Conservation (phyloP, 2,329 filamentous ascomycete genomes). For the Sporothrix variecibatus region DNA sequence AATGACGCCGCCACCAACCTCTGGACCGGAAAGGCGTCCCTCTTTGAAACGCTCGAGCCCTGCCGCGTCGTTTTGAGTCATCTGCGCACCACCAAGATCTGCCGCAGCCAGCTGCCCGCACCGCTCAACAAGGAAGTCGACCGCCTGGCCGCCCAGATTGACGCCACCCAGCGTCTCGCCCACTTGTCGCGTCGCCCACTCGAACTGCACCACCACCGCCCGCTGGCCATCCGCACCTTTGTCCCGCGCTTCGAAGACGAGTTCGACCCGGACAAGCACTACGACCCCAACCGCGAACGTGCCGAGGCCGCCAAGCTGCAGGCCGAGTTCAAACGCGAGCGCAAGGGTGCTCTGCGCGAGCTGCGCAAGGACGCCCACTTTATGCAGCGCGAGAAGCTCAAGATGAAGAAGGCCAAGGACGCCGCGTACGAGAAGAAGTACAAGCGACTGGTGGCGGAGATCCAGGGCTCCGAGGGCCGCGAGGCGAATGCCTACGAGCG, state of each 20-base stretch:
- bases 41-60: slow-evolving; percentile 76
- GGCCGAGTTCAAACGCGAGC: slow-evolving; percentile 90
- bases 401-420: slow-evolving; percentile 91
- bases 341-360: slow-evolving; percentile 92
- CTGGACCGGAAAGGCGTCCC: slow-evolving; percentile 74
- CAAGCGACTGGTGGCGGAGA: slow-evolving; percentile 86
- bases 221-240: slow-evolving; percentile 81
- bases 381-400: slow-evolving; percentile 84
- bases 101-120: slow-evolving; percentile 52
- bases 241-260: slow-evolving; percentile 95
- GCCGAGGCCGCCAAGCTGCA: slow-evolving; percentile 81
- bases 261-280: slow-evolving; percentile 94
- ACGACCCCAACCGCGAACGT: slow-evolving; percentile 91
- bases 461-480: slow-evolving; percentile 87
- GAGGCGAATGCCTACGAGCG: slow-evolving; percentile 88
- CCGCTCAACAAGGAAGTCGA: slow-evolving; percentile 44
- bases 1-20: slow-evolving; percentile 65
- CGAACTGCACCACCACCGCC: slow-evolving; percentile 84
- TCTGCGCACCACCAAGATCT: slow-evolving; percentile 54
- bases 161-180: slow-evolving; percentile 60
- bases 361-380: slow-evolving; percentile 94
- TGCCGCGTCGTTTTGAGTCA: slow-evolving; percentile 60
- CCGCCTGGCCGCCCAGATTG: slow-evolving; percentile 50
- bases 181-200: slow-evolving; percentile 73
- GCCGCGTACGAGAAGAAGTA: slow-evolving; percentile 96